Evolutionary conservation across 2,329 filamentous ascomycete species (phyloP), one percentile per base, ranked within the genome.

Genomic region (Stenocarpella maydis): DNA sequence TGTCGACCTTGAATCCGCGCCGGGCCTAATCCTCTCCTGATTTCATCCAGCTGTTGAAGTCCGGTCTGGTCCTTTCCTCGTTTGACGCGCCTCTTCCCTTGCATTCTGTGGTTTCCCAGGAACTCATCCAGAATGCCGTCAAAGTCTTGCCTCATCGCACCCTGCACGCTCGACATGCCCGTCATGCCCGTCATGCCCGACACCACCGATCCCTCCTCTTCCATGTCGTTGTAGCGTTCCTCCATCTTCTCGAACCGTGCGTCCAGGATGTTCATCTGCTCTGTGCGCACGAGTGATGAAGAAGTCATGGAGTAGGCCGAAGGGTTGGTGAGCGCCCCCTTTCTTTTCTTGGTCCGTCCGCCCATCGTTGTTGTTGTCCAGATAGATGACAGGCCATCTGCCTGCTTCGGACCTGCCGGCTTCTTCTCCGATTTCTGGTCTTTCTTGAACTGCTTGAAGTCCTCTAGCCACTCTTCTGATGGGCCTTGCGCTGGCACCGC

Each of bases 271-370:
- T 90, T 90, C 71, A 97, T 87, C 50, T 94, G 93, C 76, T 98
- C 95, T 1, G 95, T 99, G 67, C 96, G 90, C 64, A 93, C 78
- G 82, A 96, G 92, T 91, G 96, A 98, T 74, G 96, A 98, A 80
- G 96, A 99, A 77, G 96, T 98, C 74, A 98, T 98, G 91, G 94
- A 98, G 77, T 93, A 98, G 80, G 94, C 90, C 0, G 94, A 96
- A 0, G 92, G 91, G 73, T 92, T 93, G 4, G 95, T 98, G 79
- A 97, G 82, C 2, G 96, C 95, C 54, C 95, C 95, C 84, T 97
- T 98, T 77, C 95, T 90, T 88, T 97, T 98, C 90, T 98, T 98
- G 71, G 87, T 88, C 65, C 93, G 89, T 15, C 94, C 94, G 43
- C 92, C 93, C 71, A 91, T 92, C 1, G 92, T 91, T 2, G 92